Evolutionary conservation across 2,329 filamentous ascomycete genomes (phyloP).

Genomic region (Orbilia brochopaga): DNA sequence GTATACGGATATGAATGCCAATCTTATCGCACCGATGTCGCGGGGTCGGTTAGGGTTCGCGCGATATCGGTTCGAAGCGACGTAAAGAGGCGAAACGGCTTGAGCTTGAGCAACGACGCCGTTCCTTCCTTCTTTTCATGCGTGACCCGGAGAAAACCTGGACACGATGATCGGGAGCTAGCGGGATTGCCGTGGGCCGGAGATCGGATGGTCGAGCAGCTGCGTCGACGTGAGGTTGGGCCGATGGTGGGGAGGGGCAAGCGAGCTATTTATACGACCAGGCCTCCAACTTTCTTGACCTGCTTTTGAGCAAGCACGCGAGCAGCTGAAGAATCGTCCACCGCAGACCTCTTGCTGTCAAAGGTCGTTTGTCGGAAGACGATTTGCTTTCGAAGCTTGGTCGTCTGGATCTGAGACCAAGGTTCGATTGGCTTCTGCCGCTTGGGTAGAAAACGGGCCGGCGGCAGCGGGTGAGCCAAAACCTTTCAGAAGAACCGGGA

Average conservation of each 20-base stretch:
- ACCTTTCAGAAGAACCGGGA: background rate
- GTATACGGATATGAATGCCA: background rate
- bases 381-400: background rate
- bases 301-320: background rate
- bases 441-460: background rate
- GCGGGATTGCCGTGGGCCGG: conserved; percentile 5
- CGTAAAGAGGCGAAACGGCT: background rate
- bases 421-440: background rate
- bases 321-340: background rate
- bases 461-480: background rate
- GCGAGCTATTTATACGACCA: conserved; percentile 50
- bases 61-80: conserved; percentile 3
- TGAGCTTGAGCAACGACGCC: background rate
- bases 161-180: conserved; percentile 2
- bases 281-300: background rate
- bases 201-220: conserved; percentile 7
- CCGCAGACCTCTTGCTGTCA: background rate
- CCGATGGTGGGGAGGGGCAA: conserved; percentile 34
- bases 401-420: background rate
- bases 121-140: conserved; percentile 9
- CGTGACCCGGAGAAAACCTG: conserved; percentile 6
- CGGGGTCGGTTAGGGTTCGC: background rate
- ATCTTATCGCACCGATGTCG: background rate
- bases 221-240: conserved; percentile 7
- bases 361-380: background rate